Base-by-base conservation (phyloP, 768 basidiomycete genomes). In the Serendipita vermifera region DNA sequence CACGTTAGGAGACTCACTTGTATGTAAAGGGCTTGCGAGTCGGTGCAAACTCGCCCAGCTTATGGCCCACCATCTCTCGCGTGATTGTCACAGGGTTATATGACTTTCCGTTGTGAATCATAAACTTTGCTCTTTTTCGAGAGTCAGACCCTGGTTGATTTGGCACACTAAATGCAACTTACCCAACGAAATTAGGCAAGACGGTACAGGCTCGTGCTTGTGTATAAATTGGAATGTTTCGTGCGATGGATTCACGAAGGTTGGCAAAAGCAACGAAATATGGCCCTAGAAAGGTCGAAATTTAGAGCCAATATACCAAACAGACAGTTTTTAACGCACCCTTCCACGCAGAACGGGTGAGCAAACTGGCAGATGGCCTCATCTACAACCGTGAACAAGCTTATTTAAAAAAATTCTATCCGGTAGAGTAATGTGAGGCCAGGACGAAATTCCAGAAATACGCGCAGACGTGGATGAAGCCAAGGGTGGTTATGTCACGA, bases 21-120 rank as follows among this genome's bases (percentile, higher is more conserved):
- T 15, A 43, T 2, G 41, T 15, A 22, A 43, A 43, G 9, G 41
- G 41, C 24, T 43, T 43, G 11, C 85, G 83, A 33, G 93, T 97
- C 62, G 83, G 79, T 36, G 90, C 73, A 68, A 98, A 97, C 74
- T 97, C 92, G 55, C 94, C 94, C 54, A 98, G 70, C 68, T 99
- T 99, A 68, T 99, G 93, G 0, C 94, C 94, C 1, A 99, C 90
- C 94, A 98, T 98, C 68, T 97, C 94, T 67, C 93, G 89, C 3
- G 87, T 91, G 61, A 99, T 76, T 39, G 76, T 70, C 36, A 99
- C 84, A 0, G 92, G 92, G 3, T 83, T 57, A 67, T 90, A 94
- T 63, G 88, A 80, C 70, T 83, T 89, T 33, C 94, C 94, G 62
- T 97, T 97, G 70, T 99, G 92, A 2, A 99, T 89, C 68, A 87